Percentiles rank a stretch among this genome's conserved stretches.
Conservation (phyloP, 495 filamentous ascomycete genomes). For the Amphirosellinia nigrospora region DNA sequence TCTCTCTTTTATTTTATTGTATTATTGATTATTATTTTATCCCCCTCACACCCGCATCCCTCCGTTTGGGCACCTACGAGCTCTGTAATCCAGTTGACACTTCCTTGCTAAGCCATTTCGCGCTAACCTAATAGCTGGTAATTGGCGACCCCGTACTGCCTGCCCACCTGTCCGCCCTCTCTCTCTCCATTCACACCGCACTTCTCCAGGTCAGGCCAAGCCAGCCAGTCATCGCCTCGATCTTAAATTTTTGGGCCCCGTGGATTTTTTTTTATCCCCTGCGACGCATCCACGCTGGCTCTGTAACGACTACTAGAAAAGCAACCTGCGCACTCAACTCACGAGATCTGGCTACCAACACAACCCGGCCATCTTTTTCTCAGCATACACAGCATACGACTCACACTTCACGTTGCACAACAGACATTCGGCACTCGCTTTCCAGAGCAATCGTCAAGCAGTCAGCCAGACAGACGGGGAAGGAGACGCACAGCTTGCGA, state of each 20-base stretch:
- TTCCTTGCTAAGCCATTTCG: slow-evolving; percentile 19
- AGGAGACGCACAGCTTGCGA: neutral
- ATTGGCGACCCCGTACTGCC: slow-evolving; percentile 21
- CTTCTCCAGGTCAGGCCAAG: slow-evolving; percentile 22
- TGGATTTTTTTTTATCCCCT: slow-evolving; percentile 23
- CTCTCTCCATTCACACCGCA: slow-evolving; percentile 28
- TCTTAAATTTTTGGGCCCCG: slow-evolving; percentile 17
- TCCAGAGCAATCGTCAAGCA: neutral
- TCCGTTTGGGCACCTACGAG: slow-evolving; percentile 10
- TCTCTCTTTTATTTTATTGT: neutral
- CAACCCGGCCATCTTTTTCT: slow-evolving; percentile 4
- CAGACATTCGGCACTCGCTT: neutral
- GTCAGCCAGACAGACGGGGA: neutral
- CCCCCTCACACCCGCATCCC: neutral
- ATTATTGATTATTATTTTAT: neutral
- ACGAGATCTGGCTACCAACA: slow-evolving; percentile 11
- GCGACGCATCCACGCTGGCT: slow-evolving; percentile 19
- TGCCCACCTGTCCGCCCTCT: slow-evolving; percentile 15
- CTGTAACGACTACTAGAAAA: slow-evolving; percentile 25
- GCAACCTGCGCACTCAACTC: slow-evolving; percentile 26
- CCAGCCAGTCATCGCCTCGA: slow-evolving; percentile 21
- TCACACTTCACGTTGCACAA: slow-evolving; percentile 13
- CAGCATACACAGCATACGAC: slow-evolving; percentile 14
- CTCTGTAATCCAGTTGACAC: neutral
- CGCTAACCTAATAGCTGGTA: slow-evolving; percentile 23